phyloP scores from a whole-genome alignment of 1,284 basidiomycete genomes.

The Wolfiporia cocos region DNA sequence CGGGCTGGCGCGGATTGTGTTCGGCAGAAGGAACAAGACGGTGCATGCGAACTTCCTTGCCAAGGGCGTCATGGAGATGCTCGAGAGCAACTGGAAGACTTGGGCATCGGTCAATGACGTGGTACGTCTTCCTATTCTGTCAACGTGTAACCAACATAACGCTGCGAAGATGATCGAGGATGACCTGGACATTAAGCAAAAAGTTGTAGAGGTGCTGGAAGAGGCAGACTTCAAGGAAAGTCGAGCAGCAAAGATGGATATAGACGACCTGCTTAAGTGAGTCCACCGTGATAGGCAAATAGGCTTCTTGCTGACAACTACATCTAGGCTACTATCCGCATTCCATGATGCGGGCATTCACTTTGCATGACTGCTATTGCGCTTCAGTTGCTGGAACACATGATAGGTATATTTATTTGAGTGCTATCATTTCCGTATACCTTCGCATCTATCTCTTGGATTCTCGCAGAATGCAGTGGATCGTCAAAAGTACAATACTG shows the following conservation, averaged over 20 bases:
- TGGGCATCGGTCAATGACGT: conserved; percentile 83
- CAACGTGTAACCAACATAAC: not conserved
- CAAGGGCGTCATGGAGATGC: conserved; percentile 91
- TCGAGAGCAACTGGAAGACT: conserved; percentile 93
- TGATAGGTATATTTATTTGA: conserved; percentile 1
- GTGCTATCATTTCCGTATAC: no score
- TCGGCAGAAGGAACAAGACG: conserved; percentile 88
- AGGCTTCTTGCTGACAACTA: not conserved
- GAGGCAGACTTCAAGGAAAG: conserved; percentile 61
- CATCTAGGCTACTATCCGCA: conserved; percentile 55
- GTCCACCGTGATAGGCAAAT: conserved; percentile 14
- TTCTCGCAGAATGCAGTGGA: no score
- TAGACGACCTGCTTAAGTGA: conserved; percentile 74
- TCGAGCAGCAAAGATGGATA: conserved; percentile 76
- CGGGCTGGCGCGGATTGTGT: conserved; percentile 88
- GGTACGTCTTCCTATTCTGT: conserved; percentile 35
- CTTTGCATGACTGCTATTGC: conserved; percentile 50
- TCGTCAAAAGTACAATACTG: conserved; percentile 10
- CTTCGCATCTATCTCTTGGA: no score
- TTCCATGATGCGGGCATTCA: conserved; percentile 84
- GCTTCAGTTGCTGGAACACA: no score
- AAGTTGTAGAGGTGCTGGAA: conserved; percentile 73
- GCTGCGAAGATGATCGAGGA: conserved; percentile 64
- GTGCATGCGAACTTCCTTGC: conserved; percentile 86
- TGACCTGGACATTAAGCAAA: conserved; percentile 61